Base-by-base conservation (phyloP, 306 rosid species). In the Delonix regia region DNA sequence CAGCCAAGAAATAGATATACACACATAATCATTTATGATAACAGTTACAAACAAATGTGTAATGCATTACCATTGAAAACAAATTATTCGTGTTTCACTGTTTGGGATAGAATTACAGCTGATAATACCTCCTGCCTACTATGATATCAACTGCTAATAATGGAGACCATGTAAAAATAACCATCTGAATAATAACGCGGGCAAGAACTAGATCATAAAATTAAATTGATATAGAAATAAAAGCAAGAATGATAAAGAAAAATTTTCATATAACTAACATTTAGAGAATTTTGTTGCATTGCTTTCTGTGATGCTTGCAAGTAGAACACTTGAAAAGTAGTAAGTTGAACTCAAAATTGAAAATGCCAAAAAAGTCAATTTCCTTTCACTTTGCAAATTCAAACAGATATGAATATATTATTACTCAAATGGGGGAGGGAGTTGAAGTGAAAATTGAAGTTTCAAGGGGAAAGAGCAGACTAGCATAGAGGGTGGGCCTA, bases 41-140 rank as follows among this genome's bases (percentile, higher is more conserved):
- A 47, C 6, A 15, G 5, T 13, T 9, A 38, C 38, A 48, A 71
- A 34, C 36, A 24, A 33, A 25, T 1, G 6, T 4, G 18, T 30
- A 45, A 74, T 39, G 47, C 34, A n/a, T 75, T 88, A 88, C 91
- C 92, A 78, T 67, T 52, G 88, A 78, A 75, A 56, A 47, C 75
- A 78, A 82, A 60, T 68, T 60, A 73, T 69, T 52, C 15, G 49
- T 57, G 71, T 69, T 78, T 87, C 90, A 27, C 34, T 56, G 65
- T 36, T 80, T 41, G 89, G 75, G 52, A 51, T 57, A 45, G 78
- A 81, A 59, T 69, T 76, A 33, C 18, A 14, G 21, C 49, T 39
- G 67, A 67, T 76, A 72, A 25, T 36, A 45, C 68, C 71, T 79
- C 73, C 78, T 1, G 62, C 85, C 98, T 91, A 87, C 81, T 83